Evolutionary conservation across 2,329 filamentous ascomycete species (phyloP).

Genomic region (Emergomyces orientalis): DNA sequence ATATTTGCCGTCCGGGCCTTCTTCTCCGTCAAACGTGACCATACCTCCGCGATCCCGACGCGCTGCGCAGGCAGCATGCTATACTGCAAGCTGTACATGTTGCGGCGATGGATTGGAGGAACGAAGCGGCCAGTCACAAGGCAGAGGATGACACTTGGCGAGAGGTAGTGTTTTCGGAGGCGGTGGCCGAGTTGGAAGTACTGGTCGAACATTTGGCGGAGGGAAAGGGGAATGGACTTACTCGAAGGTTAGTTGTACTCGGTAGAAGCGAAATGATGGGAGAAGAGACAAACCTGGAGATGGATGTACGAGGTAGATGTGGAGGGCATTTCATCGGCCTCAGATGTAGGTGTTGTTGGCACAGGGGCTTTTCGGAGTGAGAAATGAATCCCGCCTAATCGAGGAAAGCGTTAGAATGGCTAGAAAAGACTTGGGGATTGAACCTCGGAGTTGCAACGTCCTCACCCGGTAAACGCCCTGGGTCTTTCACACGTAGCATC

Average conservation of each 20-base stretch:
- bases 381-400: constrained; percentile 70
- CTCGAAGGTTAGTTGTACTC: constrained; percentile 15
- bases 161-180: constrained; percentile 90
- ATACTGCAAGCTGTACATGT: constrained; percentile 93
- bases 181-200: constrained; percentile 92
- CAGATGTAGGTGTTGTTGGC: constrained; percentile 19
- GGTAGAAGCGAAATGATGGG: background rate
- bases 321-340: constrained; percentile 28
- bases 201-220: constrained; percentile 92
- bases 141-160: constrained; percentile 76
- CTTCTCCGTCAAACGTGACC: constrained; percentile 57
- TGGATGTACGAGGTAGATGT: constrained; percentile 71
- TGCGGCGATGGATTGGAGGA: constrained; percentile 87
- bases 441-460: constrained; percentile 15
- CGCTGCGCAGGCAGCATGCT: constrained; percentile 86
- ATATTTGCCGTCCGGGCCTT: constrained; percentile 22
- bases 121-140: constrained; percentile 86
- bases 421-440: constrained; percentile 17
- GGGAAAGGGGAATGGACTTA: constrained; percentile 77
- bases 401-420: constrained; percentile 7
- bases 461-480: constrained; percentile 71
- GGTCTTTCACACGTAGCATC: constrained; percentile 93
- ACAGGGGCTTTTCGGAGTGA: constrained; percentile 68
- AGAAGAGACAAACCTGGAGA: constrained; percentile 54
- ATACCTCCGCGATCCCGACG: constrained; percentile 75